Percentiles rank a stretch among this genome's conserved stretches.
These are phyloP conservation scores for Peniophora sp. DNA, from an alignment of 1,284 basidiomycete genomes.

Conservation along the genomic window DNA sequence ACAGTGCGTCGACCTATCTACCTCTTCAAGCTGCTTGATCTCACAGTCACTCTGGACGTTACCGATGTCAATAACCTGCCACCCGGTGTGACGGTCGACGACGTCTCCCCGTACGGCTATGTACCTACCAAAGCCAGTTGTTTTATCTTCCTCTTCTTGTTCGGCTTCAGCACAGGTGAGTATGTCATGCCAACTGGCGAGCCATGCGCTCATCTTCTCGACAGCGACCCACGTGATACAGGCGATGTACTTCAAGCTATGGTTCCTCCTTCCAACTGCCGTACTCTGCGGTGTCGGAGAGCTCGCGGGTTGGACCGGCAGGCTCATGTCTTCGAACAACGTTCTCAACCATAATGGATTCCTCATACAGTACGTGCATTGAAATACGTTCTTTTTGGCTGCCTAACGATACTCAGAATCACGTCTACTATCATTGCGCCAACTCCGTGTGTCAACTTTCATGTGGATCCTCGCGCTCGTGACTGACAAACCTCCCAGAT, in stretches of 20 bases:
- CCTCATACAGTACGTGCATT: conserved; percentile 18
- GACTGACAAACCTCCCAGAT: not conserved
- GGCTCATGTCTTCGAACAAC: conserved; percentile 7
- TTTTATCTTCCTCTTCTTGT: not conserved
- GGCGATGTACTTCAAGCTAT: conserved; percentile 32
- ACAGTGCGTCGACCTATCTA: too few relatives aligned
- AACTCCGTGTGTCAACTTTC: conserved; percentile 27
- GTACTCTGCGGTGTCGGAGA: conserved; percentile 42
- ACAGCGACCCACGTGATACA: conserved; percentile 35
- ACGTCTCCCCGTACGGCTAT: conserved; percentile 20
- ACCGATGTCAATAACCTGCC: not conserved
- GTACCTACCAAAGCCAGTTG: not conserved
- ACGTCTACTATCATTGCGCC: conserved; percentile 35
- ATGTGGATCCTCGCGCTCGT: too few relatives aligned
- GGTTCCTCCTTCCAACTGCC: conserved; percentile 46
- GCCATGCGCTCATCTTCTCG: not conserved
- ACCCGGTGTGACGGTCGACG: not conserved
- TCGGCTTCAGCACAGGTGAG: not conserved
- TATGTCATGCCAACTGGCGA: not conserved
- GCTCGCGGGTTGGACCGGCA: conserved; percentile 36
- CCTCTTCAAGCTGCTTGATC: not conserved
- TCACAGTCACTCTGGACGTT: not conserved
- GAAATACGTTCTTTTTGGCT: not conserved
- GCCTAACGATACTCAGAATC: conserved; percentile 20
- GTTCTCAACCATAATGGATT: conserved; percentile 14